Percentiles rank a stretch among this genome's conserved stretches.
Conservation (phyloP, 78 protist genomes). For the Fonticula alba region DNA sequence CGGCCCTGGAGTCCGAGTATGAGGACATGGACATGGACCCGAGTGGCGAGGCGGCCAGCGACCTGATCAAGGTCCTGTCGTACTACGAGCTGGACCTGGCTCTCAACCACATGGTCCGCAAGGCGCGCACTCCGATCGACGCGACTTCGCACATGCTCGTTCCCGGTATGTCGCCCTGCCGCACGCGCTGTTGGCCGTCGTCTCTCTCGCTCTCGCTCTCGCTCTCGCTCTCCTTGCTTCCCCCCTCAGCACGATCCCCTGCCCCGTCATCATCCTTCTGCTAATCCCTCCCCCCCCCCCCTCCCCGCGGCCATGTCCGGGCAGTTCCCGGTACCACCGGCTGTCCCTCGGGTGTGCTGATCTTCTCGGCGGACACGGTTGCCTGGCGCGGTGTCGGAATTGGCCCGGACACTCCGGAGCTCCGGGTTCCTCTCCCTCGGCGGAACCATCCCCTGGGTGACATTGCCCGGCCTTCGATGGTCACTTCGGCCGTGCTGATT, state of each 20-base stretch:
- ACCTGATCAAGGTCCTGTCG: conserved; percentile 37
- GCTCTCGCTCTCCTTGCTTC: neutral
- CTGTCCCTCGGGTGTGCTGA: conserved; percentile 89
- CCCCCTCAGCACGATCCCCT: neutral
- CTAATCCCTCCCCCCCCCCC: neutral
- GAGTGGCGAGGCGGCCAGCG: conserved; percentile 22
- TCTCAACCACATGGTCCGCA: conserved; percentile 84
- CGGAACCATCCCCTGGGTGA: neutral
- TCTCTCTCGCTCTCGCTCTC: too few species aligned
- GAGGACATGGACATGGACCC: conserved; percentile 40
- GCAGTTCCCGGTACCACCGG: conserved; percentile 81
- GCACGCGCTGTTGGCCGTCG: neutral
- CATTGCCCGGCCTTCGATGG: too few species aligned
- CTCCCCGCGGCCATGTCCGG: neutral
- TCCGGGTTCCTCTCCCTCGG: conserved; percentile 6
- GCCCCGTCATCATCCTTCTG: neutral
- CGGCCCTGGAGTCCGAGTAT: conserved; percentile 73
- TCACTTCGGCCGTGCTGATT: too few species aligned
- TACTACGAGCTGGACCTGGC: conserved; percentile 95
- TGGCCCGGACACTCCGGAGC: neutral
- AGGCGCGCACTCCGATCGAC: conserved; percentile 46
- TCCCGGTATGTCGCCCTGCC: conserved; percentile 9
- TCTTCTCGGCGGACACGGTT: conserved; percentile 33
- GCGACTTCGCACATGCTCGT: conserved; percentile 40
- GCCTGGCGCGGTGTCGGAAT: neutral